phyloP scores from a whole-genome alignment of 306 rosid genomes.

The Vigna angularis region DNA sequence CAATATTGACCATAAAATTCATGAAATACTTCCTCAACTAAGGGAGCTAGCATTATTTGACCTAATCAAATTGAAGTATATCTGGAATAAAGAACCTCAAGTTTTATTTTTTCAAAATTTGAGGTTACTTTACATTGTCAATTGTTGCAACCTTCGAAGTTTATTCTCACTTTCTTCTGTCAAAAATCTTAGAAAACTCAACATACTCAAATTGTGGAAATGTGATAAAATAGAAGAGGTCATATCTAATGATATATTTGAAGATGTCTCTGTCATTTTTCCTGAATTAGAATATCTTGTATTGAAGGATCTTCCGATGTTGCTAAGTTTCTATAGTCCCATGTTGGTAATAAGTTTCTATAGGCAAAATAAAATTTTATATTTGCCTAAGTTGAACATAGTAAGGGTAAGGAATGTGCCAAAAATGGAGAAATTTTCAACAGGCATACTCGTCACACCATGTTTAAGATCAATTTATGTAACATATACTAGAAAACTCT shows the following conservation, averaged over 20 bases:
- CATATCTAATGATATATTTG: not conserved
- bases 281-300: not conserved
- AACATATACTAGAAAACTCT: not conserved
- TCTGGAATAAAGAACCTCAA: not conserved
- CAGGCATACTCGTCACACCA: not conserved
- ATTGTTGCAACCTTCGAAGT: not conserved
- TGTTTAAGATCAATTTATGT: not conserved
- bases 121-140: not conserved
- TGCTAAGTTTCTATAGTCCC: not conserved
- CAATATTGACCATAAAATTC: too few species aligned
- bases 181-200: not conserved
- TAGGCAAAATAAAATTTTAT: not conserved
- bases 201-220: not conserved
- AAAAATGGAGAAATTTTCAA: not conserved
- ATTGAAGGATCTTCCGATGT: slow-evolving; percentile 20
- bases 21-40: too few species aligned
- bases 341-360: not conserved
- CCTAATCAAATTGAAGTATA: too few species aligned
- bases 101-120: slow-evolving; percentile 1
- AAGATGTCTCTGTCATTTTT: not conserved
- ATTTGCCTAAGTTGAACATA: not conserved
- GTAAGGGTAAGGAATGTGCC: not conserved
- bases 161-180: not conserved
- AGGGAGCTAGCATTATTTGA: too few species aligned
- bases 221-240: not conserved